Conservation (phyloP, 495 filamentous ascomycete genomes). For the Terfezia claveryi region DNA sequence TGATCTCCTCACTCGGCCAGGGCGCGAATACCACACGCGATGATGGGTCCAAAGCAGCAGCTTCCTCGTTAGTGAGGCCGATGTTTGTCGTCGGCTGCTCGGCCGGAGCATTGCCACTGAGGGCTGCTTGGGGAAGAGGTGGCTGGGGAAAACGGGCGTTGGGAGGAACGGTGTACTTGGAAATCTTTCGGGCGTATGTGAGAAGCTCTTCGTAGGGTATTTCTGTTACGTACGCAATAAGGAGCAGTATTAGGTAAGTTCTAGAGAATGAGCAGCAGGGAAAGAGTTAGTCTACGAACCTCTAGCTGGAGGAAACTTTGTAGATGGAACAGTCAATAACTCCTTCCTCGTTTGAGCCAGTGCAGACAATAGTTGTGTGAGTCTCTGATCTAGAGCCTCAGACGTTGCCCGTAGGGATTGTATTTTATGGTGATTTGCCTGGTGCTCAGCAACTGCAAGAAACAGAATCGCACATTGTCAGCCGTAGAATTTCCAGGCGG, state of each 20-base stretch:
- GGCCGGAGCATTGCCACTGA: not conserved
- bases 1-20: slow-evolving; percentile 43
- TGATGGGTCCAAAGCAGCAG: slow-evolving; percentile 28
- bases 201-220: slow-evolving; percentile 47
- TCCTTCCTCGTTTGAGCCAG: slow-evolving; percentile 47
- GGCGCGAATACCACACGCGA: slow-evolving; percentile 34
- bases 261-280: too few species aligned
- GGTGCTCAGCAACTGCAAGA: slow-evolving; percentile 38
- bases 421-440: slow-evolving; percentile 42
- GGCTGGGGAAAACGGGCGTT: slow-evolving; percentile 9
- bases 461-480: too few species aligned
- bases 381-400: slow-evolving; percentile 35
- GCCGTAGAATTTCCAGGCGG: not conserved
- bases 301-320: slow-evolving; percentile 23
- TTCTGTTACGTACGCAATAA: slow-evolving; percentile 9
- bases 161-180: slow-evolving; percentile 46
- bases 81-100: slow-evolving; percentile 4
- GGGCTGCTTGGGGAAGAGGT: too few species aligned
- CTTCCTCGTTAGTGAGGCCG: slow-evolving; percentile 14
- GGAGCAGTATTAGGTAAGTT: too few species aligned
- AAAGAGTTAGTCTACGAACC: slow-evolving; percentile 2
- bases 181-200: slow-evolving; percentile 48
- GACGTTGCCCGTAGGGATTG: slow-evolving; percentile 37
- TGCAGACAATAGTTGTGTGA: slow-evolving; percentile 34
- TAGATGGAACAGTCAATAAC: slow-evolving; percentile 35